Conservation (phyloP, 2,329 filamentous ascomycete genomes). For the Phyllosticta citribraziliensis region DNA sequence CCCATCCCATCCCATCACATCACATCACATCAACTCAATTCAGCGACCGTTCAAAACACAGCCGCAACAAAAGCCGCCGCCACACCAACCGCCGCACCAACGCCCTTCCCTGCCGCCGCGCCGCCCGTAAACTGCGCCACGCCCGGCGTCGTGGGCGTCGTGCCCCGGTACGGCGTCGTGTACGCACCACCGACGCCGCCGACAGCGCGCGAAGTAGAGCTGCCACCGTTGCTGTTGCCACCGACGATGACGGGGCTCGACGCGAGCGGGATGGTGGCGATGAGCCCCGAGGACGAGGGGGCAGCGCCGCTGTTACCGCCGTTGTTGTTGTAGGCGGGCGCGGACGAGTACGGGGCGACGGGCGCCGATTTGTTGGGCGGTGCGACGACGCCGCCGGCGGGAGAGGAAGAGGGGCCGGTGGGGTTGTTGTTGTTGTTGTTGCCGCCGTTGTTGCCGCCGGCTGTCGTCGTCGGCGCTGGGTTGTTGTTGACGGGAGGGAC, state of each 20-base stretch:
- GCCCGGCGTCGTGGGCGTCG: background rate
- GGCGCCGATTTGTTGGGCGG: background rate
- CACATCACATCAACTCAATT: no score
- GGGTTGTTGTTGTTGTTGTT: no score
- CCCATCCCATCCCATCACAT: no score
- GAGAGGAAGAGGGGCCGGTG: background rate
- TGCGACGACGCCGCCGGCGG: background rate
- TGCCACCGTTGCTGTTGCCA: background rate
- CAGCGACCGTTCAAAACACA: background rate
- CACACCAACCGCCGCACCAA: background rate
- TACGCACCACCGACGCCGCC: background rate
- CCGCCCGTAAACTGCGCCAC: background rate
- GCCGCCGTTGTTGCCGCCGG: no score
- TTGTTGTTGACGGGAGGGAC: background rate
- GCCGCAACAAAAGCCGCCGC: background rate
- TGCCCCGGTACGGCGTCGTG: background rate
- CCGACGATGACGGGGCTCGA: background rate
- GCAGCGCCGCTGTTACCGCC: no score
- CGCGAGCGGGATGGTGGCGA: background rate
- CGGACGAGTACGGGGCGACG: background rate
- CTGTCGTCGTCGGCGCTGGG: background rate
- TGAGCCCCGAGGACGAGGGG: background rate
- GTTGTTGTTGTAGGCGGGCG: background rate
- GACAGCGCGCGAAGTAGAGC: background rate
- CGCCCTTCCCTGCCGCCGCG: background rate